These are phyloP conservation scores for Ceratobasidium sp. DNA, from an alignment of 1,284 basidiomycete species.

Conservation along the genomic window DNA sequence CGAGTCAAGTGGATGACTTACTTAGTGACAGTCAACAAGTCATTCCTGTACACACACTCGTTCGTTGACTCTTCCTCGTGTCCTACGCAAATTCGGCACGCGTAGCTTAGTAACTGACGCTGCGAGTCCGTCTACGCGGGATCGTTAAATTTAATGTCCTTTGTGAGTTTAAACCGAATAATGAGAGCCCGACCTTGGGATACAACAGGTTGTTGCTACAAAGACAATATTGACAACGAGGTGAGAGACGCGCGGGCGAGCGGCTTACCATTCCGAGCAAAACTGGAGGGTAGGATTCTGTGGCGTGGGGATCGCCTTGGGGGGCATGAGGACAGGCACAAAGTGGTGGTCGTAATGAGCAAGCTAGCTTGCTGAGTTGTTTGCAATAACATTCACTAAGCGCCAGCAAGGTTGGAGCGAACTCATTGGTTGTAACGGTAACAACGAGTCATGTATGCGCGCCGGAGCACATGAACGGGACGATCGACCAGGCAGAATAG, in stretches of 20 bases:
- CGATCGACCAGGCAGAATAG: too few relatives aligned
- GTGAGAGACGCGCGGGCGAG: background rate
- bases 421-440: too few relatives aligned
- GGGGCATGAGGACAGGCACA: constrained; percentile 28
- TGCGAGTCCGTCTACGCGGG: constrained; percentile 76
- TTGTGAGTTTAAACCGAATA: background rate
- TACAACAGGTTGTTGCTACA: constrained; percentile 88
- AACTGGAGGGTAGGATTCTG: constrained; percentile 38
- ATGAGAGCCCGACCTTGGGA: constrained; percentile 58
- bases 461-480: too few relatives aligned
- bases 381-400: too few relatives aligned
- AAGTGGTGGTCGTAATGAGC: too few relatives aligned
- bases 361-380: too few relatives aligned
- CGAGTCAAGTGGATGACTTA: constrained; percentile 52
- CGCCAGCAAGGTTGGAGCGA: too few relatives aligned
- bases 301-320: constrained; percentile 22
- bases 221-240: background rate
- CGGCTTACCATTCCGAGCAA: constrained; percentile 41
- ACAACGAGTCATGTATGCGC: too few relatives aligned
- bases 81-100: constrained; percentile 91
- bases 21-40: constrained; percentile 93
- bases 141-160: background rate
- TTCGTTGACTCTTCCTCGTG: constrained; percentile 81
- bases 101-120: constrained; percentile 87
- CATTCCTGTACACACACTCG: constrained; percentile 91